phyloP scores from a whole-genome alignment of 2,329 filamentous ascomycete genomes.

The Diaporthe ampelina region DNA sequence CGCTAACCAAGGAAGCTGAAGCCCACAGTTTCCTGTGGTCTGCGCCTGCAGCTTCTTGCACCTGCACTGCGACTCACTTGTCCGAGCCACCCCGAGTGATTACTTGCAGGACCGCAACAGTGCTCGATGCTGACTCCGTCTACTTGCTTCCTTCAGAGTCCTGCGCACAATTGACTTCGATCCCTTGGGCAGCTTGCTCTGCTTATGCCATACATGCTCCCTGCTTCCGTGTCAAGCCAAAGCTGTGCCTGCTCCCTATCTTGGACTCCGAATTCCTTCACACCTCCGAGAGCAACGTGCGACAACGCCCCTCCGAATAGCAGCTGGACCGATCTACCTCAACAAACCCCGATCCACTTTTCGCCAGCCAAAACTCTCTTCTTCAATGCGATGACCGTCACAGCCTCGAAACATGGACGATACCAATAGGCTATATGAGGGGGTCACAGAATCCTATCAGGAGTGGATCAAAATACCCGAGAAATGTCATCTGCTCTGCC shows the following conservation, averaged over 20 bases:
- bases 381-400: slow-evolving; percentile 36
- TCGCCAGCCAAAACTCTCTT: background rate
- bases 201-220: background rate
- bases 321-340: background rate
- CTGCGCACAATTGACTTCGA: background rate
- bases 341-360: background rate
- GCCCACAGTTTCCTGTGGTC: background rate
- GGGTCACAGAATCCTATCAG: slow-evolving; percentile 46
- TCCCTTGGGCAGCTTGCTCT: background rate
- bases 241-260: background rate
- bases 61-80: background rate
- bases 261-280: background rate
- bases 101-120: background rate
- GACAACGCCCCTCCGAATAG: background rate
- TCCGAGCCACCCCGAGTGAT: background rate
- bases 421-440: slow-evolving; percentile 46
- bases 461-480: slow-evolving; percentile 51
- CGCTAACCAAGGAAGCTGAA: background rate
- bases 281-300: background rate
- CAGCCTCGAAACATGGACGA: slow-evolving; percentile 46
- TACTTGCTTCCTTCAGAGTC: background rate
- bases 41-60: slow-evolving; percentile 3
- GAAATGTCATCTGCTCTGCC: slow-evolving; percentile 77
- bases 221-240: background rate
- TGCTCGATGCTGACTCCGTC: slow-evolving; percentile 5